These are phyloP conservation scores for Aspergillus haitiensis DNA, from an alignment of 495 filamentous ascomycete genomes.

Conservation along the genomic window DNA sequence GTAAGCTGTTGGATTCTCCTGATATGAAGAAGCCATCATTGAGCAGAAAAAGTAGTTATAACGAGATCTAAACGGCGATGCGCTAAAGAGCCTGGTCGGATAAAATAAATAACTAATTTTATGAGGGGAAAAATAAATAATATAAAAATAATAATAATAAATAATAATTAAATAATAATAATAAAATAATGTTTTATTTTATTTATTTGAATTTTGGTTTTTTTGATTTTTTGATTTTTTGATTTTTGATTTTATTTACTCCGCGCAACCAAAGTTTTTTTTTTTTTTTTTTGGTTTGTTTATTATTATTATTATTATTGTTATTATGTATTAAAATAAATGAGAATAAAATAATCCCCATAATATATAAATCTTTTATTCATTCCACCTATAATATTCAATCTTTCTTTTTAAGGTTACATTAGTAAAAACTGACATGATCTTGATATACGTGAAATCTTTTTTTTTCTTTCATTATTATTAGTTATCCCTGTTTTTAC, in stretches of 20 bases:
- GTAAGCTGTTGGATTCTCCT: not conserved
- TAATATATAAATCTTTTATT: constrained; percentile 4
- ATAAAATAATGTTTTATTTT: not conserved
- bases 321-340: not conserved
- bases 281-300: not conserved
- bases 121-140: constrained; percentile 16
- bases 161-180: constrained; percentile 8
- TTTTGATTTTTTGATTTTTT: not conserved
- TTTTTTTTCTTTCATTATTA: too few relatives aligned
- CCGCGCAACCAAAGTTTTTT: too few relatives aligned
- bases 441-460: not conserved
- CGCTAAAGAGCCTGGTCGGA: constrained; percentile 1
- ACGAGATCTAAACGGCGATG: constrained; percentile 1
- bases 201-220: not conserved
- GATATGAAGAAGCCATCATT: not conserved
- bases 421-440: constrained; percentile 1
- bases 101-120: constrained; percentile 19
- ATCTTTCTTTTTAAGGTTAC: constrained; percentile 12
- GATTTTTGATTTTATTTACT: too few relatives aligned
- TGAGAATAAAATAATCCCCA: not conserved
- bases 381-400: constrained; percentile 13
- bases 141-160: constrained; percentile 10
- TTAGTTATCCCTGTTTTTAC: too few relatives aligned
- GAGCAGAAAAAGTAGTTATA: not conserved
- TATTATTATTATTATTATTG: not conserved